Percentiles rank a stretch among this genome's conserved stretches.
Evolutionary conservation across 768 basidiomycete genomes (phyloP).

Genomic region (Galerina marginata): DNA sequence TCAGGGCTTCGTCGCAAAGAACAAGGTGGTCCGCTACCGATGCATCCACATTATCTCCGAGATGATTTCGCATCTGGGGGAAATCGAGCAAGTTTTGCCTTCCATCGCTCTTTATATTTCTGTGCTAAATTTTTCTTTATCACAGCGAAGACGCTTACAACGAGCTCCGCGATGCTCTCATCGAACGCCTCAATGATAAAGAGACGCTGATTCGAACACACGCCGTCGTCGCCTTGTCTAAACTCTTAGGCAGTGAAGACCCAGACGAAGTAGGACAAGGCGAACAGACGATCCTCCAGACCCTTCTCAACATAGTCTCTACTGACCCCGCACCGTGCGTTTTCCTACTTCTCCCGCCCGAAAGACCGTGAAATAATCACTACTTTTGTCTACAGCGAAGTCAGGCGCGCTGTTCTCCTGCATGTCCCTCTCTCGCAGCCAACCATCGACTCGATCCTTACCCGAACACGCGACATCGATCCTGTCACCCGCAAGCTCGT

Average conservation of each 20-base stretch:
- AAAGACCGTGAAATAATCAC: neutral
- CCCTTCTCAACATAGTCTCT: constrained; percentile 69
- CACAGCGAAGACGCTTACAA: constrained; percentile 83
- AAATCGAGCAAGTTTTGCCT: constrained; percentile 75
- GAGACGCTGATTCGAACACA: constrained; percentile 85
- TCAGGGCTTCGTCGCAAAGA: constrained; percentile 86
- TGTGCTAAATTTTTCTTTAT: constrained; percentile 1
- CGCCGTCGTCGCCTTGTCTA: constrained; percentile 81
- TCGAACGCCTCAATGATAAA: constrained; percentile 87
- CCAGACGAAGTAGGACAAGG: constrained; percentile 54
- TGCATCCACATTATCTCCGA: constrained; percentile 83
- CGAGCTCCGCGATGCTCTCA: constrained; percentile 65
- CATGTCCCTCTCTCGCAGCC: constrained; percentile 68
- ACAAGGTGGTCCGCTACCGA: constrained; percentile 87
- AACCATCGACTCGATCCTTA: constrained; percentile 72
- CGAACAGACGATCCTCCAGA: constrained; percentile 62
- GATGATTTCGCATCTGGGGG: constrained; percentile 83
- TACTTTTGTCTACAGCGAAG: constrained; percentile 60
- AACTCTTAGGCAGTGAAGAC: constrained; percentile 76
- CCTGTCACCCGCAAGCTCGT: constrained; percentile 78
- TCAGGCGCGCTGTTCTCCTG: constrained; percentile 87
- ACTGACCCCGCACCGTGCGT: constrained; percentile 75
- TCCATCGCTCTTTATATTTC: neutral
- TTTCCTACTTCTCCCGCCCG: neutral
- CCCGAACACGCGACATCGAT: constrained; percentile 87